These are phyloP conservation scores for Clavariopsis aquatica DNA, from an alignment of 495 filamentous ascomycete genomes.

Conservation along the genomic window DNA sequence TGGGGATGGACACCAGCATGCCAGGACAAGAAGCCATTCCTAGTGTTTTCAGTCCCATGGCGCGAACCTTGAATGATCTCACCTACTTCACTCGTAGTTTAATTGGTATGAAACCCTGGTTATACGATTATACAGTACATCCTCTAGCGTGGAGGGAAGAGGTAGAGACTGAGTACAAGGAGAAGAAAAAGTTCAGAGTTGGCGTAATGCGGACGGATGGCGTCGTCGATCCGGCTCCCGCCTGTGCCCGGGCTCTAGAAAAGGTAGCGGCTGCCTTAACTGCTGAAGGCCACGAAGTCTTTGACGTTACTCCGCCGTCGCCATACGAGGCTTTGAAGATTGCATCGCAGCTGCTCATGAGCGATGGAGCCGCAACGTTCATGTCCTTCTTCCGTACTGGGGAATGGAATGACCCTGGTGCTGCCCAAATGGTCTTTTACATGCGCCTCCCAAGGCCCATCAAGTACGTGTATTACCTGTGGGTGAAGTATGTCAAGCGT, in stretches of 20 bases:
- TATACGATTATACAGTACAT: slow-evolving; percentile 82
- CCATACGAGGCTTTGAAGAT: slow-evolving; percentile 74
- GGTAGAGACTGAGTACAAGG: slow-evolving; percentile 58
- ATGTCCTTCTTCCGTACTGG: slow-evolving; percentile 71
- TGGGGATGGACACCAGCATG: slow-evolving; percentile 85
- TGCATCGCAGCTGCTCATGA: slow-evolving; percentile 82
- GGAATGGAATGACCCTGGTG: slow-evolving; percentile 81
- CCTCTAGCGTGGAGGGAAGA: slow-evolving; percentile 77
- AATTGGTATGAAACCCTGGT: slow-evolving; percentile 86
- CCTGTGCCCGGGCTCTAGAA: slow-evolving; percentile 75
- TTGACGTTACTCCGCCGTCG: slow-evolving; percentile 67
- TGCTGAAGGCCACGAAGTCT: slow-evolving; percentile 72
- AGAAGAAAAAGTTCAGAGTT: slow-evolving; percentile 64
- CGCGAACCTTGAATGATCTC: slow-evolving; percentile 81
- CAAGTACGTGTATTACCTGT: slow-evolving; percentile 86
- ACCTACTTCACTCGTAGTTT: slow-evolving; percentile 80
- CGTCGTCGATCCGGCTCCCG: slow-evolving; percentile 84
- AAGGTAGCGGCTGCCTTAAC: slow-evolving; percentile 67
- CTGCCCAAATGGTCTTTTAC: slow-evolving; percentile 68
- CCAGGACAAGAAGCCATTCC: slow-evolving; percentile 89
- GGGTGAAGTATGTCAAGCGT: slow-evolving; percentile 76
- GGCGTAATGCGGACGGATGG: slow-evolving; percentile 81
- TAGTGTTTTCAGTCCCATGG: slow-evolving; percentile 91
- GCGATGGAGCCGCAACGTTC: slow-evolving; percentile 85
- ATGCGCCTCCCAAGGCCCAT: slow-evolving; percentile 73